A percentile compares a stretch with the other conserved stretches of the same genome.
Evolutionary conservation across 495 filamentous ascomycete species (phyloP).

Genomic region (Penicillium crystallinum): DNA sequence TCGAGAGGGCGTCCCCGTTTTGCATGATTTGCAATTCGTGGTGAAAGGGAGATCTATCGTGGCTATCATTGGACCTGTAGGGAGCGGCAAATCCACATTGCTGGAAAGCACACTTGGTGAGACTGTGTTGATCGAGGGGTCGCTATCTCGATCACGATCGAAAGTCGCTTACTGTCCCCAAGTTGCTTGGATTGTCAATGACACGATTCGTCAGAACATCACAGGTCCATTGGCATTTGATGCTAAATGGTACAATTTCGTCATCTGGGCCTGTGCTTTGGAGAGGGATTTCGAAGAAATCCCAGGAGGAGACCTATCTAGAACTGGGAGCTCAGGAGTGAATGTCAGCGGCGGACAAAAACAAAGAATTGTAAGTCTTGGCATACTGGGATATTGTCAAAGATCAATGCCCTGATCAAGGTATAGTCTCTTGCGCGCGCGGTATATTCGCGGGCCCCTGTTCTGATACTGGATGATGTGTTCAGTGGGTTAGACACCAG

Average conservation of each 20-base stretch:
- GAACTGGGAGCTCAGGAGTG: slow-evolving; percentile 78
- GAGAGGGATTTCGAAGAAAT: slow-evolving; percentile 7
- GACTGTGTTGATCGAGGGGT: neutral
- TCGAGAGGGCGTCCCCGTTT: neutral
- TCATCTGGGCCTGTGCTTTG: slow-evolving; percentile 25
- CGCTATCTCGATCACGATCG: neutral
- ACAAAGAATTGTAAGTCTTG: slow-evolving; percentile 45
- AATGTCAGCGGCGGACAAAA: slow-evolving; percentile 47
- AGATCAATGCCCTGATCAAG: neutral
- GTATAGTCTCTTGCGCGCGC: slow-evolving; percentile 16
- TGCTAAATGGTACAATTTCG: slow-evolving; percentile 28
- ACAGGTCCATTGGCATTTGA: slow-evolving; percentile 17
- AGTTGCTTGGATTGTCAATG: slow-evolving; percentile 37
- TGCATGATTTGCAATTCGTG: slow-evolving; percentile 2
- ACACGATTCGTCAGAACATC: slow-evolving; percentile 37
- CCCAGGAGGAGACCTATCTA: slow-evolving; percentile 62
- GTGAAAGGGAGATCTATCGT: slow-evolving; percentile 14
- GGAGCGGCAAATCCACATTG: slow-evolving; percentile 35
- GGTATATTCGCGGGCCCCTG: slow-evolving; percentile 17
- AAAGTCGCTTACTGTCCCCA: slow-evolving; percentile 38
- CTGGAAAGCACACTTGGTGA: slow-evolving; percentile 24
- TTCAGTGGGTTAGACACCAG: slow-evolving; percentile 28
- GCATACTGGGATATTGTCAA: neutral
- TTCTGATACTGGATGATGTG: slow-evolving; percentile 32
- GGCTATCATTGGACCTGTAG: slow-evolving; percentile 36